Base-by-base conservation (phyloP, 305 asterid genomes). In the Nicotiana rustica region DNA sequence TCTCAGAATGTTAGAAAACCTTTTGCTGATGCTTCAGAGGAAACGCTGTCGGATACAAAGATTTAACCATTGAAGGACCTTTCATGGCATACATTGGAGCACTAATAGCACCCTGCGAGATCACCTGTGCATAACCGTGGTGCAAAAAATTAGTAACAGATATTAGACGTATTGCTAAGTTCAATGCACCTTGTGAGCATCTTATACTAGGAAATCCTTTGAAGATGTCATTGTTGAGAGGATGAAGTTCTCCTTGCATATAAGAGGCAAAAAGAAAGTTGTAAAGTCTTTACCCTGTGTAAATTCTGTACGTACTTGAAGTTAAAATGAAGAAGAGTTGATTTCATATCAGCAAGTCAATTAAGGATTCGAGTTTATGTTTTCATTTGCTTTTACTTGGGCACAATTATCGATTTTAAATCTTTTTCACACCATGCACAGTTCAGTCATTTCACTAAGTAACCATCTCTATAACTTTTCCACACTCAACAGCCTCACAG, bases 21-120 rank as follows among this genome's bases (percentile, higher is more conserved):
- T 95, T 95, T 85, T 95, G 99, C 87, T 94, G 99, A 88, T 94
- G 99, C 91, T 95, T 93, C 10, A 95, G 82, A 60, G 99, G 99
- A 81, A 94, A 93, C 14, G 98, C 98, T 21, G 99, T 90, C 29
- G 99, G 97, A 84, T 95, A 95, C 36, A 60, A 47, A 36, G 98
- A 92, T 85, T 95, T 89, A 68, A 94, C 92, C 99, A 95, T 94
- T 1, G 98, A 94, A 55, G 99, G 99, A 35, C 99, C 98, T 95
- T 95, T 95, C 91, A 90, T 85, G 12, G 95, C 85, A 90, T 84
- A 95, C 99, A 95, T 95, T 75, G 99, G 98, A 57, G 98, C 91
- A 89, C 89, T 93, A 77, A 95, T 95, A 66, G 99, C 99, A 47
- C 99, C 99, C 83, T 92, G 97, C 1, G 98, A 94, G 83, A 95